Conservation (phyloP, 2,329 filamentous ascomycete species). For the Fusarium continuum region DNA sequence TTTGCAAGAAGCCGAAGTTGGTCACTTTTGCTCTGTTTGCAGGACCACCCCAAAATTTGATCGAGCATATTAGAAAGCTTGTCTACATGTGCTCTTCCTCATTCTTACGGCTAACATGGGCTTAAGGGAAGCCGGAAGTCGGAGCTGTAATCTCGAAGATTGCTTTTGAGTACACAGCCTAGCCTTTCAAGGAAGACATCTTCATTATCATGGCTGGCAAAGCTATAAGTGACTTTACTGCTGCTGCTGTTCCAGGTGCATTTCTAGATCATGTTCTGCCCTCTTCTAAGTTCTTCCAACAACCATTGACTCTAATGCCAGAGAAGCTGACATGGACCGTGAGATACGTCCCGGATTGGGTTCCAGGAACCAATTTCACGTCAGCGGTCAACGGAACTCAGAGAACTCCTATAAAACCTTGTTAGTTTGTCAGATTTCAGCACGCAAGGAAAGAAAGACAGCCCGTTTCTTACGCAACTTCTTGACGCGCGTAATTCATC, state of each 20-base stretch:
- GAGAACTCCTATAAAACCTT: slow-evolving; percentile 21
- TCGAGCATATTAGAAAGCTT: slow-evolving; percentile 55
- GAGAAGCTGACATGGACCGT: neutral
- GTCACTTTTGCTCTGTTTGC: slow-evolving; percentile 40
- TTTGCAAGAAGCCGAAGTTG: slow-evolving; percentile 55
- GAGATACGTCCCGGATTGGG: slow-evolving; percentile 26
- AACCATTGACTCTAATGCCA: neutral
- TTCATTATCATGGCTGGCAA: slow-evolving; percentile 29
- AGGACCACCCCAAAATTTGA: slow-evolving; percentile 51
- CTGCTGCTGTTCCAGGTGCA: slow-evolving; percentile 19
- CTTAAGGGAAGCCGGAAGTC: slow-evolving; percentile 28
- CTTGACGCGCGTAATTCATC: slow-evolving; percentile 12
- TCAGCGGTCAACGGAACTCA: slow-evolving; percentile 10
- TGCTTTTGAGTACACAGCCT: slow-evolving; percentile 31
- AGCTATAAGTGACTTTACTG: slow-evolving; percentile 26
- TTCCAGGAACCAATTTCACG: slow-evolving; percentile 26
- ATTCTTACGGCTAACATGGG: neutral
- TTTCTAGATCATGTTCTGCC: slow-evolving; percentile 34
- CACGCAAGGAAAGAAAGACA: slow-evolving; percentile 8
- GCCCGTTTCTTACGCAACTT: slow-evolving; percentile 18
- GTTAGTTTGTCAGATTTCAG: slow-evolving; percentile 29
- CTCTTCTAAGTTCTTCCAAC: slow-evolving; percentile 8
- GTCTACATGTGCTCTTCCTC: accelerated
- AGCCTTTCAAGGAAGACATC: slow-evolving; percentile 23
- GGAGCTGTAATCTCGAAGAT: slow-evolving; percentile 34